Conservation (phyloP, 1,139 yeast genomes). For the Kodamaea derodonti region DNA sequence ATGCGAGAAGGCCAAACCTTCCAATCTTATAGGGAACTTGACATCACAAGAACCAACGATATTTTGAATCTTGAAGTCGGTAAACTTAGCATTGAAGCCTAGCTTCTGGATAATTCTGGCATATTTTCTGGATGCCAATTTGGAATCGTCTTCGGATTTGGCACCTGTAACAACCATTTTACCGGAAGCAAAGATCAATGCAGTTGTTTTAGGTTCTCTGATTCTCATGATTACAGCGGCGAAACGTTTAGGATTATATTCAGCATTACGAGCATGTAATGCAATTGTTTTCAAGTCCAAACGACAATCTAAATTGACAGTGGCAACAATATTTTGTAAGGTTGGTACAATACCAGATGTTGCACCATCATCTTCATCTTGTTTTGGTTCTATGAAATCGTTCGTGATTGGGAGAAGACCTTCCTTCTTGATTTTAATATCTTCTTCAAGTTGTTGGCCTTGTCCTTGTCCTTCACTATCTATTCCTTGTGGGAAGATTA, state of each 20-base stretch:
- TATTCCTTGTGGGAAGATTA: constrained; percentile 56
- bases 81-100: constrained; percentile 93
- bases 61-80: constrained; percentile 96
- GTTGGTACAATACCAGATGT: constrained; percentile 96
- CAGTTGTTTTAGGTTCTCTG: constrained; percentile 98
- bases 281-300: constrained; percentile 96
- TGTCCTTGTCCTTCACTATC: constrained; percentile 19
- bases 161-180: constrained; percentile 99
- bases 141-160: constrained; percentile 95
- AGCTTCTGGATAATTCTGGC: constrained; percentile 97
- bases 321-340: constrained; percentile 93
- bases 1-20: constrained; percentile 96
- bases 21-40: constrained; percentile 93
- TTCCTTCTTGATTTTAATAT: constrained; percentile 21
- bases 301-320: constrained; percentile 94
- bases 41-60: constrained; percentile 99
- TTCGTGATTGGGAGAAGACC: constrained; percentile 17
- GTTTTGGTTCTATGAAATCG: constrained; percentile 37
- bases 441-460: constrained; percentile 6
- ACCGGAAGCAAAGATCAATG: constrained; percentile 96
- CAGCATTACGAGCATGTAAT: constrained; percentile 98
- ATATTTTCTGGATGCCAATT: constrained; percentile 92
- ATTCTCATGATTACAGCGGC: constrained; percentile 99
- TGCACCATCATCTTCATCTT: constrained; percentile 60
- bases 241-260: constrained; percentile 94